A percentile compares a stretch with the other conserved stretches of the same genome.
Evolutionary conservation across 1,139 yeast genomes (phyloP).

Genomic region (Sugiyamaella sp.): DNA sequence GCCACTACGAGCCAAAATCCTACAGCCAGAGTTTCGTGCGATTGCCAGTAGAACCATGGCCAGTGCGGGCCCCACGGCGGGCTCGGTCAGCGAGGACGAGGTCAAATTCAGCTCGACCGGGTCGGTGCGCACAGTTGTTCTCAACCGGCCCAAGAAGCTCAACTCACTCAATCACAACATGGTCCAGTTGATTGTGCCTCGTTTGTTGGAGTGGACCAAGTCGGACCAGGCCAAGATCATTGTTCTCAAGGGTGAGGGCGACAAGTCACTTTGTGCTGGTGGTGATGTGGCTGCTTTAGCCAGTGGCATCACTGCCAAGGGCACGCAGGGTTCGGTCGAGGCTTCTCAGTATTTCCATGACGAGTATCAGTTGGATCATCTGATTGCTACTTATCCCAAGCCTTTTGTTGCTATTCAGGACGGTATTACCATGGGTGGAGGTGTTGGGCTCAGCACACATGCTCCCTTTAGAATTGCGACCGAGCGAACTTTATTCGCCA

Average conservation of each 20-base stretch:
- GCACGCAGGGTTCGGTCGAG: constrained; percentile 39
- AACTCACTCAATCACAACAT: constrained; percentile 83
- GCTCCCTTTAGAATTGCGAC: constrained; percentile 94
- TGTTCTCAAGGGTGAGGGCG: constrained; percentile 68
- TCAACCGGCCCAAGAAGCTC: constrained; percentile 81
- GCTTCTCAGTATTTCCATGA: constrained; percentile 70
- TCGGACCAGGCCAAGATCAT: constrained; percentile 65
- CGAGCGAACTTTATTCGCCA: constrained; percentile 86
- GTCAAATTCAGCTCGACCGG: constrained; percentile 67
- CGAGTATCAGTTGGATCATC: constrained; percentile 82
- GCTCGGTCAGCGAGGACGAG: constrained; percentile 44
- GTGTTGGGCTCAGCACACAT: constrained; percentile 89
- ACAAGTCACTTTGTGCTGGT: constrained; percentile 62
- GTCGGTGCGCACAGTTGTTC: constrained; percentile 71
- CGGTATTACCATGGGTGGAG: constrained; percentile 98
- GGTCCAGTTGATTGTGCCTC: constrained; percentile 74
- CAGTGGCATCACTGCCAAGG: constrained; percentile 52
- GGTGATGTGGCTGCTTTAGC: constrained; percentile 87
- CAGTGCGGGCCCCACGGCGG: constrained; percentile 31
- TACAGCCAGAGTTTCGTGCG: constrained; percentile 22
- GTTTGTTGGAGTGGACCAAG: constrained; percentile 75
- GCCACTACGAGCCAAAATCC: constrained; percentile 41
- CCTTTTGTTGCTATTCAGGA: constrained; percentile 85
- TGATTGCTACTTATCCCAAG: constrained; percentile 77
- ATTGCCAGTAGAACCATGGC: constrained; percentile 22